Conservation (phyloP, 805 yeast species). For the Metschnikowia lunata region DNA sequence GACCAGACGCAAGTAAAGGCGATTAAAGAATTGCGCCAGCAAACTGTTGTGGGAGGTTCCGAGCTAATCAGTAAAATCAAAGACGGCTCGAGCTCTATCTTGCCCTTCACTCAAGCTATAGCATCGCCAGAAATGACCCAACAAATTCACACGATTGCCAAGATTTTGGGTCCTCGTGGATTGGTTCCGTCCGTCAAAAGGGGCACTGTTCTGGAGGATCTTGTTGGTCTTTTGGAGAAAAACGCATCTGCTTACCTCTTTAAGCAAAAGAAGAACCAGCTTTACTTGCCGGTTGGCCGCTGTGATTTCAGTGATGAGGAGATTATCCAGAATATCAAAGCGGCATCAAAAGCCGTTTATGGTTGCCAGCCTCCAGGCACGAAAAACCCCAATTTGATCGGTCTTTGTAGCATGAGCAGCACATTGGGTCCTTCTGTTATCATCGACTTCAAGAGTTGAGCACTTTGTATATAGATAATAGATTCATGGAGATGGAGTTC, state of each 20-base stretch:
- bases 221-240: slow-evolving; percentile 47
- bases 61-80: slow-evolving; percentile 63
- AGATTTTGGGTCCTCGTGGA: slow-evolving; percentile 81
- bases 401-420: slow-evolving; percentile 62
- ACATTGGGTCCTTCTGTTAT: slow-evolving; percentile 80
- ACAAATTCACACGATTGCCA: slow-evolving; percentile 65
- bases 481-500: too few species aligned
- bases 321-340: slow-evolving; percentile 63
- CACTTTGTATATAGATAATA: slow-evolving; percentile 14
- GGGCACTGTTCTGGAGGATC: slow-evolving; percentile 77
- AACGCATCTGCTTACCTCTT: slow-evolving; percentile 70
- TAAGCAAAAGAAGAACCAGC: slow-evolving; percentile 62
- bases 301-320: slow-evolving; percentile 75
- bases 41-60: slow-evolving; percentile 57
- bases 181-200: slow-evolving; percentile 83
- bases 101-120: slow-evolving; percentile 65
- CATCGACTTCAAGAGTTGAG: slow-evolving; percentile 35
- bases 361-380: slow-evolving; percentile 53
- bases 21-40: slow-evolving; percentile 58
- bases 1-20: slow-evolving; percentile 48
- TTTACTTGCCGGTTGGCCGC: slow-evolving; percentile 70
- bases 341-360: slow-evolving; percentile 60
- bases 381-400: slow-evolving; percentile 65
- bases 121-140: slow-evolving; percentile 79
- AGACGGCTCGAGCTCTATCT: slow-evolving; percentile 39